Evolutionary conservation across 1,284 basidiomycete genomes (phyloP), one percentile per base, ranked within the genome.

Genomic region (Cryptococcus jaspeensis): DNA sequence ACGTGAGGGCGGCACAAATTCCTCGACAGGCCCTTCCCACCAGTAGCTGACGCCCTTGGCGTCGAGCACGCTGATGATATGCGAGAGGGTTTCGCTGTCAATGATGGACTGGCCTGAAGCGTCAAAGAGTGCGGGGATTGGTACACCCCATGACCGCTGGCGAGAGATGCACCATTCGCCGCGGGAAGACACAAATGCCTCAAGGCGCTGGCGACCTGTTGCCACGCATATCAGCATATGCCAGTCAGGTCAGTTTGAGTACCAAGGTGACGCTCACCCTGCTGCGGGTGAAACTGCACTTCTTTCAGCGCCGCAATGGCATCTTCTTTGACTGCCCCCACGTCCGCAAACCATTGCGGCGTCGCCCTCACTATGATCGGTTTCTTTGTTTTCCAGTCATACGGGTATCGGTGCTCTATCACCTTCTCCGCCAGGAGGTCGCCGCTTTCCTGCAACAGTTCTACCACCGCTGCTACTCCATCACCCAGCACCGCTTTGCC

Each of bases 101-200:
- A 98, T 84, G 41, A 92, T 72, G 0, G 87, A 84, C 23, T 82
- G 80, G 49, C 86, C 85, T 0, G 85, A 85, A 1, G 81, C 80
- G 64, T 89, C 86, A 70, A 94, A 85, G 1, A 99, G 78, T 0
- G 91, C 88, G 0, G 94, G 95, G 59, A 99, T 97, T 1, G 96
- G 96, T 0, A 98, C 92, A 35, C 96, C 96, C 96, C 96, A 99
- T 16, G 90, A 88, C 16, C 96, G 88, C 73, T 99, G 96, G 2
- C 96, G 87, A 35, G 95, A 99, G 58, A 99, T 98, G 72, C 96
- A 99, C 96, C 96, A 99, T 78, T 99, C 96, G 0, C 92, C 92
- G 4, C 96, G 89, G 0, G 87, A 88, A 3, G 82, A 82, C 36
- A 98, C 82, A 73, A 93, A 96, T 0, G 92, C 81, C 62, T 90